Evolutionary conservation across 2,329 filamentous ascomycete genomes (phyloP).

Genomic region (Sporothrix luriei): DNA sequence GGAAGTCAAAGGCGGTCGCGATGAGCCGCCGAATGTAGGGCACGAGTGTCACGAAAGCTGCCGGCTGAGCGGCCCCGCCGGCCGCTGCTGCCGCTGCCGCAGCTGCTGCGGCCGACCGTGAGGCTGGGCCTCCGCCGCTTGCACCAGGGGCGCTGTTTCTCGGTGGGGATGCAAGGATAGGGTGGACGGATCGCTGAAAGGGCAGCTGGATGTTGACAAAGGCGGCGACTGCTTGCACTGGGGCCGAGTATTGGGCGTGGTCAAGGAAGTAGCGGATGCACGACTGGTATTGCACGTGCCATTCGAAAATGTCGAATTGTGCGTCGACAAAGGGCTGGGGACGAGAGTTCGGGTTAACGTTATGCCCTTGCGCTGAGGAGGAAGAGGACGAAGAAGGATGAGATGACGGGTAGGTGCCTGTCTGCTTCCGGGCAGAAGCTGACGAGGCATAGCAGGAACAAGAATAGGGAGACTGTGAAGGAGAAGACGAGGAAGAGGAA

Average conservation of each 20-base stretch:
- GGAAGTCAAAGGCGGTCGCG: slow-evolving; percentile 86
- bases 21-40: slow-evolving; percentile 90
- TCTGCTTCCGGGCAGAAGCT: neutral
- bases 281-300: slow-evolving; percentile 88
- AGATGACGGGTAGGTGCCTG: neutral
- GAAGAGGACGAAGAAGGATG: slow-evolving; percentile 8
- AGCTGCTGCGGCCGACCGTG: slow-evolving; percentile 36
- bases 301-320: slow-evolving; percentile 81
- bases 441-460: neutral
- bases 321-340: slow-evolving; percentile 51
- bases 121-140: neutral
- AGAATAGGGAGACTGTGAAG: neutral
- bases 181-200: slow-evolving; percentile 66
- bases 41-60: slow-evolving; percentile 65
- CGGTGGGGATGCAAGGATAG: slow-evolving; percentile 46
- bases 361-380: neutral
- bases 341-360: slow-evolving; percentile 33
- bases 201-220: slow-evolving; percentile 92
- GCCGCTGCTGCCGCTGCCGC: neutral
- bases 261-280: slow-evolving; percentile 92
- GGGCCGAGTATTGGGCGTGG: slow-evolving; percentile 78
- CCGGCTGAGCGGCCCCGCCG: slow-evolving; percentile 40
- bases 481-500: neutral
- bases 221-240: slow-evolving; percentile 84
- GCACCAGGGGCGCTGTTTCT: neutral